Conservation (phyloP, 495 filamentous ascomycete species). For the Neurospora hispaniola region DNA sequence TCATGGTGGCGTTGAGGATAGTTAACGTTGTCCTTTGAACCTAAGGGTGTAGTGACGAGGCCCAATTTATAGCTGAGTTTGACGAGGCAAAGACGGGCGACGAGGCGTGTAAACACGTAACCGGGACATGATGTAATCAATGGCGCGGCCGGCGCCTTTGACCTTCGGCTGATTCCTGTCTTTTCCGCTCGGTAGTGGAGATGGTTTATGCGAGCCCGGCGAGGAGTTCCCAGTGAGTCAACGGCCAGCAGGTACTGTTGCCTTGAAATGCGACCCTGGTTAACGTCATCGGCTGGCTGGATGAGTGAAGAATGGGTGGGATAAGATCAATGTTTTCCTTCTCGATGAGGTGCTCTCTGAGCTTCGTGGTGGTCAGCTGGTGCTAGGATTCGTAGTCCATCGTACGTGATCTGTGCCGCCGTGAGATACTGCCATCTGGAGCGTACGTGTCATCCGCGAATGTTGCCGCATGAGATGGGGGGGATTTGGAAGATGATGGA, state of each 20-base stretch:
- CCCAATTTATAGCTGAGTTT: background rate
- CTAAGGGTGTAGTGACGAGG: background rate
- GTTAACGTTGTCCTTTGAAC: background rate
- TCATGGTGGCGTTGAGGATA: slow-evolving; percentile 5
- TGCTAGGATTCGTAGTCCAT: background rate
- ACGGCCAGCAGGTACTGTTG: background rate
- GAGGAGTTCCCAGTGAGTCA: background rate
- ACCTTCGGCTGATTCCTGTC: background rate
- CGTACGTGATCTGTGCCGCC: background rate
- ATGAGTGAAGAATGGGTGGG: background rate
- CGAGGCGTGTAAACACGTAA: background rate
- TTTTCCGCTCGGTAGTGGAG: background rate
- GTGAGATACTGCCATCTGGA: background rate
- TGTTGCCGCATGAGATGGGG: background rate
- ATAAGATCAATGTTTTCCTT: background rate
- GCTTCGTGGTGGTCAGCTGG: background rate
- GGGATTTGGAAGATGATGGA: background rate
- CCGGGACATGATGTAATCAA: background rate
- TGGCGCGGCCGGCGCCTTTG: background rate
- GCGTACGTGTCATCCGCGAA: background rate
- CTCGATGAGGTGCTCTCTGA: background rate
- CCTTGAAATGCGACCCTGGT: background rate
- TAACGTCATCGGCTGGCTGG: background rate
- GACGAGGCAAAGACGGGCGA: background rate
- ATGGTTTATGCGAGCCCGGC: background rate